These are phyloP conservation scores for Cercospora sojina DNA, from an alignment of 2,329 filamentous ascomycete species.

Conservation along the genomic window DNA sequence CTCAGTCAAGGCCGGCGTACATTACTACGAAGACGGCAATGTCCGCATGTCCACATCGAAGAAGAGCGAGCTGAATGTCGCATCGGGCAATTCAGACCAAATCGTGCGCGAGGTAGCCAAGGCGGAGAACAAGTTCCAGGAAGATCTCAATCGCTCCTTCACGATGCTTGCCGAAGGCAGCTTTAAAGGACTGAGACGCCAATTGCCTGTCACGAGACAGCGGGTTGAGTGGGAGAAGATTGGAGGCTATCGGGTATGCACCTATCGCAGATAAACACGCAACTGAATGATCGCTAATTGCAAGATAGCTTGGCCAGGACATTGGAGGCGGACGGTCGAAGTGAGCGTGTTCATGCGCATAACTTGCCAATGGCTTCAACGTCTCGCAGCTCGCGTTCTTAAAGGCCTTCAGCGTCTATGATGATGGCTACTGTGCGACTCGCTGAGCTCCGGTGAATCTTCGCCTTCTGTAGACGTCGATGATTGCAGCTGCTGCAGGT, in stretches of 20 bases:
- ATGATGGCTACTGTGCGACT: neutral
- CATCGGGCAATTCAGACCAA: slow-evolving; percentile 62
- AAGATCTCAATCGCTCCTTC: slow-evolving; percentile 91
- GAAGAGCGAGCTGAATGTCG: slow-evolving; percentile 61
- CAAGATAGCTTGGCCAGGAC: slow-evolving; percentile 47
- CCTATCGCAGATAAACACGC: slow-evolving; percentile 14
- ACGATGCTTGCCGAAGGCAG: slow-evolving; percentile 84
- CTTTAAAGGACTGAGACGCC: slow-evolving; percentile 88
- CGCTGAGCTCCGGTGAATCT: neutral
- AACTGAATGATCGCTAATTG: slow-evolving; percentile 20
- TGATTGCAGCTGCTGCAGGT: neutral
- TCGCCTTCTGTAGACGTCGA: neutral
- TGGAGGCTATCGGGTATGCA: slow-evolving; percentile 74
- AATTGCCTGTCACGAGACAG: slow-evolving; percentile 93
- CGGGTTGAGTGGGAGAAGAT: slow-evolving; percentile 99
- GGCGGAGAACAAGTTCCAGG: slow-evolving; percentile 89
- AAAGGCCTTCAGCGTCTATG: neutral
- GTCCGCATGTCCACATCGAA: slow-evolving; percentile 91
- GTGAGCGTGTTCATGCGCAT: slow-evolving; percentile 21
- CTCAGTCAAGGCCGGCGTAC: slow-evolving; percentile 87
- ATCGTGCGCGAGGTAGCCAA: slow-evolving; percentile 75
- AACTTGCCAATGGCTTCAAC: neutral
- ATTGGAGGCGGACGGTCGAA: slow-evolving; percentile 51
- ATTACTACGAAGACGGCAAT: slow-evolving; percentile 99
- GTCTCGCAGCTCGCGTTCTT: neutral